A percentile compares a stretch with the other conserved stretches of the same genome.
These are phyloP conservation scores for Trichothecium roseum DNA, from an alignment of 2,329 filamentous ascomycete species.

Conservation along the genomic window DNA sequence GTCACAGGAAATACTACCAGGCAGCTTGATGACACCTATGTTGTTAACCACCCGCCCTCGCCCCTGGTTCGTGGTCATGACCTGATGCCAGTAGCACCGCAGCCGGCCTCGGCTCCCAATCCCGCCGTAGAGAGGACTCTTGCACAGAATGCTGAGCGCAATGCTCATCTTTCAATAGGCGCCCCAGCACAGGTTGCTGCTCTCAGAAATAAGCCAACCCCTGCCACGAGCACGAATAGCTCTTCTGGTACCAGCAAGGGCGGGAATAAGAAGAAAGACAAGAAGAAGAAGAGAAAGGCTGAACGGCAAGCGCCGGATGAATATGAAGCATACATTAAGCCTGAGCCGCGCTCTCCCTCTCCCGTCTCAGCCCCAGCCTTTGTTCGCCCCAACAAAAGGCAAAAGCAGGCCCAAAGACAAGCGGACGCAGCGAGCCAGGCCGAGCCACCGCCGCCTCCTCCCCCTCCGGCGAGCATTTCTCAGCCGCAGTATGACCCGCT, in stretches of 20 bases:
- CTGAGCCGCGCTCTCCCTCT: slow-evolving; percentile 54
- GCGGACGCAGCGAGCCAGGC: slow-evolving; percentile 17
- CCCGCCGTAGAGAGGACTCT: slow-evolving; percentile 31
- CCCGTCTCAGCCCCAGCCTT: slow-evolving; percentile 43
- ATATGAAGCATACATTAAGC: slow-evolving; percentile 47
- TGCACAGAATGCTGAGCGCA: slow-evolving; percentile 7
- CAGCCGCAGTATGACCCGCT: slow-evolving; percentile 21
- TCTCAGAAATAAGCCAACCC: slow-evolving; percentile 38
- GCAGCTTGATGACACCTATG: slow-evolving; percentile 12
- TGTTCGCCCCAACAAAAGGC: slow-evolving; percentile 45
- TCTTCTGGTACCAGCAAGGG: slow-evolving; percentile 42
- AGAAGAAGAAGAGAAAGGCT: slow-evolving; percentile 43
- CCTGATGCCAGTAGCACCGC: slow-evolving; percentile 62
- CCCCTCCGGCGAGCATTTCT: too few relatives aligned
- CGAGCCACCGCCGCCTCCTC: slow-evolving; percentile 26
- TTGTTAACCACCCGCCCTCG: slow-evolving; percentile 32
- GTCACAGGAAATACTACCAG: slow-evolving; percentile 8
- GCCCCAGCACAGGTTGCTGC: slow-evolving; percentile 45
- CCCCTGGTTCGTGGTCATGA: slow-evolving; percentile 65
- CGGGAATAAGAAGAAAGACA: slow-evolving; percentile 37
- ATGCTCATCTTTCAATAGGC: slow-evolving; percentile 12
- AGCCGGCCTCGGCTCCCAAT: slow-evolving; percentile 59
- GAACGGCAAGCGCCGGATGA: slow-evolving; percentile 39
- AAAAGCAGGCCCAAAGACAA: slow-evolving; percentile 35
- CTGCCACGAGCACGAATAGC: slow-evolving; percentile 47